Evolutionary conservation across 2,329 filamentous ascomycete genomes (phyloP), one percentile per base, ranked within the genome.

Genomic region (Microdochium nivale): DNA sequence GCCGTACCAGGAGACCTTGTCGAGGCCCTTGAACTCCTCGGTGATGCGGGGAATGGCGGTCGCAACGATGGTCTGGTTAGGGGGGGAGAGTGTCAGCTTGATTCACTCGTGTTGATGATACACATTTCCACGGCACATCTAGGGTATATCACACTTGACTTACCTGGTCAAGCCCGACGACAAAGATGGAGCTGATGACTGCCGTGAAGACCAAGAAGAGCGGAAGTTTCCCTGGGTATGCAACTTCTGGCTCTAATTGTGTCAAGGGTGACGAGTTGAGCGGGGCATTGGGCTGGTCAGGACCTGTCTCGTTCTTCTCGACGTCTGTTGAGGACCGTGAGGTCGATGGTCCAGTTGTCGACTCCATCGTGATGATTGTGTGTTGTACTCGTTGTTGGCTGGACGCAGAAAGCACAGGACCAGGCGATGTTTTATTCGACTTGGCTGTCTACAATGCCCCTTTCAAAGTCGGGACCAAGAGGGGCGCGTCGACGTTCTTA

Each of bases 1-100:
- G 27, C 58, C 60, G 48, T 64, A 59, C 58, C 59, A 65, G n/a
- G 59, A 58, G 35, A 64, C 61, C 47, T 64, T 60, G 47, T 58
- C 51, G 24, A 63, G 57, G 14, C 56, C 60, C 16, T 56, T 52
- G 48, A 62, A 65, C 44, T 62, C 58, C 50, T 55, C 58, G 14
- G 62, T 65, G 52, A 65, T 65, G 47, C 54, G 54, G 5, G 56
- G 58, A 13, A 58, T 56, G 1, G 58, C 58, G 7, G 58, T 59
- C 11, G 51, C 50, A 13, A 47, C 24, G 24, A 47, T 30, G 25
- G 46, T 47, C 40, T 44, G 40, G 40, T 5, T 13, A 11, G 19
- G 19, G 40, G 23, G 9, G 23, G 23, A 19, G 9, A 16, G 40
- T 19, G 33, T 44, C 19, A 44, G 21, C n/a, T n/a, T 19, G 33